Evolutionary conservation across 2,329 filamentous ascomycete genomes (phyloP).

Genomic region (Triangularia verruculosa): DNA sequence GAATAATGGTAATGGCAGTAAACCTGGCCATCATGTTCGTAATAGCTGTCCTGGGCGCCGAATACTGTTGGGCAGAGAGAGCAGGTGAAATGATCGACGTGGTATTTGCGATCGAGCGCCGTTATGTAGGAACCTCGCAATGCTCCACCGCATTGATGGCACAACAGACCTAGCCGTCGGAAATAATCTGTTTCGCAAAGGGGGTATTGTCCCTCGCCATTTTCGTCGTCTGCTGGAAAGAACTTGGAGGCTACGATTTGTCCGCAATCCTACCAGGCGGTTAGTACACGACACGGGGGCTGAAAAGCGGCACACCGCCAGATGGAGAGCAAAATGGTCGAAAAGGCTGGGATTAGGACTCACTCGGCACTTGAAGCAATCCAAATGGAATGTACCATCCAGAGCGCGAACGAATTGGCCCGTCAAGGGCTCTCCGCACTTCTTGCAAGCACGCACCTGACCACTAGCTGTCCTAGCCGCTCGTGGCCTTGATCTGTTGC

Average conservation of each 20-base stretch:
- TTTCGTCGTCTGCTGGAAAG: slow-evolving; percentile 91
- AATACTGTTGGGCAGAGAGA: slow-evolving; percentile 97
- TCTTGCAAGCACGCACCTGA: slow-evolving; percentile 69
- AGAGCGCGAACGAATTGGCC: slow-evolving; percentile 95
- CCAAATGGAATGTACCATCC: slow-evolving; percentile 90
- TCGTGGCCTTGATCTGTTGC: slow-evolving; percentile 54
- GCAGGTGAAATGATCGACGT: slow-evolving; percentile 98
- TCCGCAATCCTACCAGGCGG: slow-evolving; percentile 72
- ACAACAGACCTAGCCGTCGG: slow-evolving; percentile 82
- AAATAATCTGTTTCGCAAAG: slow-evolving; percentile 99
- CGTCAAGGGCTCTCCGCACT: slow-evolving; percentile 82
- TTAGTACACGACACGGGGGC: slow-evolving; percentile 7
- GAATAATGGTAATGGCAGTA: slow-evolving; percentile 99
- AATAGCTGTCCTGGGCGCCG: slow-evolving; percentile 96
- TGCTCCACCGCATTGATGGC: slow-evolving; percentile 87
- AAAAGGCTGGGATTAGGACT: slow-evolving; percentile 35
- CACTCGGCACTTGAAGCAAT: slow-evolving; percentile 97
- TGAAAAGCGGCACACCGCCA: slow-evolving; percentile 3
- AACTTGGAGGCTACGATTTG: slow-evolving; percentile 98
- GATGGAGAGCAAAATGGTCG: not conserved
- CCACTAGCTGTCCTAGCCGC: slow-evolving; percentile 52
- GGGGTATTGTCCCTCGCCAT: slow-evolving; percentile 82
- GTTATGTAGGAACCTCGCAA: slow-evolving; percentile 97
- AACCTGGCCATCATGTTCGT: slow-evolving; percentile 93
- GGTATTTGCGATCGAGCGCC: slow-evolving; percentile 94